Evolutionary conservation across 495 filamentous ascomycete species (phyloP), one percentile per base, ranked within the genome.

Genomic region (Arthonia radiata): DNA sequence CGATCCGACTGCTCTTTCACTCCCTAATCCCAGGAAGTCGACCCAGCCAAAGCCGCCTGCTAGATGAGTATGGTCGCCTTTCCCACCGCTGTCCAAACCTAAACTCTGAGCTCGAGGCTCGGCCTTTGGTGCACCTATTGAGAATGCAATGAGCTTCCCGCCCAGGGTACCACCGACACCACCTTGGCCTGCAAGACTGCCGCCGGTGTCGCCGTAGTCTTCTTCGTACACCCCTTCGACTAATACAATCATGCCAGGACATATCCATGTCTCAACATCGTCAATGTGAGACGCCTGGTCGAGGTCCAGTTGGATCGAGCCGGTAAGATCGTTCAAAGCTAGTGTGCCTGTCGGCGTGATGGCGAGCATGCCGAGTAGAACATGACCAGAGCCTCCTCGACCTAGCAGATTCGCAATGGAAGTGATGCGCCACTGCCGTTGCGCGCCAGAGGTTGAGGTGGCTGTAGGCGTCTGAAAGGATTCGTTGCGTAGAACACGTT

Each of bases 211-310:
- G 37, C 66, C 64, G 30, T 74, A 74, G 38, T 89, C 79, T 44
- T 93, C 86, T 47, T 91, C 81, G 41, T 94, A 97, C 13, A 80
- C 61, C 2, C 86, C 86, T 40, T 94, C 89, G 4, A 93, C 65
- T 15, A 94, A 56, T 2, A 93, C 73, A 31, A 97, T 78, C 78
- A 91, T 92, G 2, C 86, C 86, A 0, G 86, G 82, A 1, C 67
- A 62, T 40, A 92, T 89, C 73, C 78, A 94, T 6, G 7, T 22
- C 11, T 6, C 11, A 4, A 73, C 71, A 11, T 74, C 80, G 36
- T 89, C 69, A 32, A 91, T 69, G 19, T 73, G 61, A 13, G 65
- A 63, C 0, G 81, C 79, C 38, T 86, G 73, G 11, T 67, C 64
- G 11, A 93, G 47, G 36, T 93, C 79, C 10, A 97, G 56, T 6